These are phyloP conservation scores for Vanderwaltozyma yarrowii DNA, from an alignment of 805 yeast genomes.

Conservation along the genomic window DNA sequence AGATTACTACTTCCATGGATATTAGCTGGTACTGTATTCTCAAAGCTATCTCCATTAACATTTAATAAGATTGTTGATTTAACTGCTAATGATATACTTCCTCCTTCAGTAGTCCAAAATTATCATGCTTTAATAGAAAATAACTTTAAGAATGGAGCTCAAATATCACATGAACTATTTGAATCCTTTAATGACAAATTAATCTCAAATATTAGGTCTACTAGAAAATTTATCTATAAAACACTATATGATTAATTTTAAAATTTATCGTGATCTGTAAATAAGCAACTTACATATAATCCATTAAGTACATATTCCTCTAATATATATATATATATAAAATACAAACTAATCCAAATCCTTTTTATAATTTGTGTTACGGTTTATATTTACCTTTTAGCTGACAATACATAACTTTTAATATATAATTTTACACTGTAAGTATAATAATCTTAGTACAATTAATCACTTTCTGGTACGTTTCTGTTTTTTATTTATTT, in stretches of 20 bases:
- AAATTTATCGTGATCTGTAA: no score
- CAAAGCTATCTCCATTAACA: constrained; percentile 19
- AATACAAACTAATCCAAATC: no score
- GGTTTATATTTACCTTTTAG: no score
- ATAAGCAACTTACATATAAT: no score
- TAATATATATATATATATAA: no score
- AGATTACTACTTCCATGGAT: constrained; percentile 10
- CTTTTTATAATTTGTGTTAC: no score
- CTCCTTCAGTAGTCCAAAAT: constrained; percentile 8
- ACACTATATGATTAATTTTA: background rate
- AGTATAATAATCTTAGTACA: no score
- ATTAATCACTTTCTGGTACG: no score
- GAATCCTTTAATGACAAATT: background rate
- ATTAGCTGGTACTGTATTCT: constrained; percentile 15
- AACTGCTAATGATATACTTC: constrained; percentile 13
- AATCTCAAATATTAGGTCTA: background rate
- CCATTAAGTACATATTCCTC: no score
- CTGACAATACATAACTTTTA: no score
- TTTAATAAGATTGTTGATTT: constrained; percentile 11
- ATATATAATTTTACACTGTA: no score
- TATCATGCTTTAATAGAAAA: constrained; percentile 4
- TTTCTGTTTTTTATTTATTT: no score
- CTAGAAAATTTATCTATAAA: background rate
- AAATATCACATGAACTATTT: background rate
- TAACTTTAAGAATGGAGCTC: background rate